Evolutionary conservation across 768 basidiomycete genomes (phyloP), one percentile per base, ranked within the genome.

Genomic region (Gymnopilus dilepis): DNA sequence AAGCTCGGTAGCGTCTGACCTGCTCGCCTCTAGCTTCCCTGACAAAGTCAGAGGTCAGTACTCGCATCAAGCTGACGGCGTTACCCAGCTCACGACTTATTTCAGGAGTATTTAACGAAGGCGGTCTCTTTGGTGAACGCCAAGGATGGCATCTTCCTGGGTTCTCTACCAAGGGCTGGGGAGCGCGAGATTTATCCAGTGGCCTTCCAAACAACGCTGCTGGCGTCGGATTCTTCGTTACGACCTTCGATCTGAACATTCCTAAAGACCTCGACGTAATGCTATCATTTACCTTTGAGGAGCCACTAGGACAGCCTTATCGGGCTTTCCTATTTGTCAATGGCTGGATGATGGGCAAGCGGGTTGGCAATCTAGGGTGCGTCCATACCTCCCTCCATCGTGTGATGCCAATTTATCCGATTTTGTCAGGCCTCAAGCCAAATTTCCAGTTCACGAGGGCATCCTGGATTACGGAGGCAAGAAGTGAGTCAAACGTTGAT

Each of bases 301-400:
- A 87, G 48, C 72, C 80, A 1, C 68, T 78, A 6, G 80, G 80
- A 4, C 86, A 90, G 67, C 82, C 90, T 22, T 94, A 92, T 67
- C 83, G 92, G 15, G 86, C 88, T 3, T 78, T 86, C 43, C 65
- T 94, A 41, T 94, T 91, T 60, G 88, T 94, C 19, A 94, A 95
- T 66, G 93, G 92, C 12, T 95, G 93, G 93, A 89, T 90, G 85
- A 91, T 91, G 85, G 93, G 92, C 8, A 94, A 93, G 75, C 73
- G 87, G 19, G 81, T 89, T n/a, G 86, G 76, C 13, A 88, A 90
- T 67, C 81, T 90, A 1, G 89, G 89, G 90, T 86, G 62, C 60
- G 82, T 56, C 53, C 37, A 21, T 47, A 56, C 22, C 7, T 15
- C 42, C 9, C 13, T 21, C 24, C 40, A 11, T 4, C 26, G 40